Evolutionary conservation across 495 filamentous ascomycete genomes (phyloP).

Genomic region (Astrothelium macrocarpum): DNA sequence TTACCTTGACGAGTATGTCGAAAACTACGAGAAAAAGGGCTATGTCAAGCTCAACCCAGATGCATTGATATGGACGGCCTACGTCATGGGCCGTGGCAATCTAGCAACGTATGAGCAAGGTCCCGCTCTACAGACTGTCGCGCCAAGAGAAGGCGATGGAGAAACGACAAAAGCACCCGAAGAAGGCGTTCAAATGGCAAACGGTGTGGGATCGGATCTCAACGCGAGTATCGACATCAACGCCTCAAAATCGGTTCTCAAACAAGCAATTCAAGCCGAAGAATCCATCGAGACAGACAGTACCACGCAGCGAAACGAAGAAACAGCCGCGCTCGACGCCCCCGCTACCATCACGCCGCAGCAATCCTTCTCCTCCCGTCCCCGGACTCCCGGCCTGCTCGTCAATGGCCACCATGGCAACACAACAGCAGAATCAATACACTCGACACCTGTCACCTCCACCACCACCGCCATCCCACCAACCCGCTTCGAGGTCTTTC

Average conservation of each 20-base stretch:
- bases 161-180: conserved; percentile 36
- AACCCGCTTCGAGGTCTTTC: conserved; percentile 75
- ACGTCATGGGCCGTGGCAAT: conserved; percentile 70
- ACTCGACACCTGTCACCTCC: neutral
- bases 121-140: conserved; percentile 75
- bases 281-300: conserved; percentile 1
- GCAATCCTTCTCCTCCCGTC: neutral
- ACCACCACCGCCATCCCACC: conserved; percentile 50
- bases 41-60: conserved; percentile 77
- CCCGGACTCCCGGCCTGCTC: neutral
- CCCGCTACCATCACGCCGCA: conserved; percentile 6
- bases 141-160: conserved; percentile 61
- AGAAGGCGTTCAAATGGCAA: conserved; percentile 30
- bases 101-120: conserved; percentile 76
- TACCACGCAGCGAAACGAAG: neutral
- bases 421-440: conserved; percentile 13
- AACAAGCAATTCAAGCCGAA: conserved; percentile 8
- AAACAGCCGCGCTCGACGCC: neutral
- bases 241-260: neutral
- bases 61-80: conserved; percentile 90
- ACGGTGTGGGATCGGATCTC: conserved; percentile 9
- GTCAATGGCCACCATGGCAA: neutral
- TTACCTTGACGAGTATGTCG: conserved; percentile 75
- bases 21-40: conserved; percentile 73
- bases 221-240: neutral